A percentile compares a stretch with the other conserved stretches of the same genome.
phyloP scores from a whole-genome alignment of 177 flowering plant species.

The Vitis hybrid region DNA sequence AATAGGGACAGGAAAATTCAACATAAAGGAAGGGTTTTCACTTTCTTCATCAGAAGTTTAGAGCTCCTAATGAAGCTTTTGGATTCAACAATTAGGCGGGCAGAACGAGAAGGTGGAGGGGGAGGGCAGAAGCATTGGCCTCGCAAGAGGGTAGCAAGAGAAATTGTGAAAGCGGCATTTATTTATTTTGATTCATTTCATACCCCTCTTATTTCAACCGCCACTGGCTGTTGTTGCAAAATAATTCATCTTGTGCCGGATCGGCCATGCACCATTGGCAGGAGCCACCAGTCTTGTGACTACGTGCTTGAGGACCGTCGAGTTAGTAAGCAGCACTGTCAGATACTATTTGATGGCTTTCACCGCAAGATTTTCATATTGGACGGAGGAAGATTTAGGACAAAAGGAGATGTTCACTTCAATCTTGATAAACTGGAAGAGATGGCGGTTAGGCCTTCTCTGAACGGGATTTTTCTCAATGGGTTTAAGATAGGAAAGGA shows the following conservation, averaged over 20 bases:
- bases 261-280: conserved; percentile 57
- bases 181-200: conserved; percentile 11
- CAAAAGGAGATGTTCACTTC: conserved; percentile 4
- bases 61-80: not conserved
- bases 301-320: conserved; percentile 37
- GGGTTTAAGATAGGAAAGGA: conserved; percentile 46
- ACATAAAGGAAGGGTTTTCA: too few species aligned
- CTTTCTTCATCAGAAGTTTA: not conserved
- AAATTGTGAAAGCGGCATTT: conserved; percentile 1
- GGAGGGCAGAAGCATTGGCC: not conserved
- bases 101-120: not conserved
- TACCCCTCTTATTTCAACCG: conserved; percentile 30
- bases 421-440: conserved; percentile 7
- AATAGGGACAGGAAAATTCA: too few species aligned
- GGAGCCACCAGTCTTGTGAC: conserved; percentile 32
- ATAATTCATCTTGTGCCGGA: conserved; percentile 45
- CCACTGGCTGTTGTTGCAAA: conserved; percentile 20
- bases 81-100: not conserved
- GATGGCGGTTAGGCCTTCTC: conserved; percentile 34
- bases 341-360: conserved; percentile 45
- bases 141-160: conserved; percentile 3
- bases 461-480: conserved; percentile 75
- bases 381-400: conserved; percentile 42
- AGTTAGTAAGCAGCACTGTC: conserved; percentile 75
- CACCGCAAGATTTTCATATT: conserved; percentile 37